Base-by-base conservation (phyloP, 2,329 filamentous ascomycete genomes). In the Paramyrothecium roridum region DNA sequence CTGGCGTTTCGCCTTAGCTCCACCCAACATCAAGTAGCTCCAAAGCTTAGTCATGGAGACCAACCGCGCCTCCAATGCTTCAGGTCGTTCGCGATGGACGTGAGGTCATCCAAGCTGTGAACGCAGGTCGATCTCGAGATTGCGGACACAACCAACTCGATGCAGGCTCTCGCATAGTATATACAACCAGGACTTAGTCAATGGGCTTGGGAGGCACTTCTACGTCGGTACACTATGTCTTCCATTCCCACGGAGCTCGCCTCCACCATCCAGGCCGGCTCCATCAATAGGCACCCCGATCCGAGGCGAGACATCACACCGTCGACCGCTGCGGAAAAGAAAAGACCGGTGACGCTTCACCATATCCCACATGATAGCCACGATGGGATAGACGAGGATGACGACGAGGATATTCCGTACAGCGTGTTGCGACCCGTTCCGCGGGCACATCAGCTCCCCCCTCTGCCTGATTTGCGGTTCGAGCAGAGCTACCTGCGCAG, bases 401-500 rank as follows among this genome's bases (percentile, higher is more conserved):
- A 75, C 2, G 80, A 82, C 26, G 86, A 88, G 56, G 88, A 90
- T 54, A 85, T 91, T 21, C 88, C 88, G 13, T 79, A 87, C 58
- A 88, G 84, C 61, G 80, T 88, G 6, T 72, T 92, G 52, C 78
- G 79, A 47, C 79, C 85, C 49, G 72, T 78, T 54, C 76, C 76
- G 52, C 78, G 76, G 50, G 66, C 67, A 49, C 71, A 73, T 37
- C 71, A 74, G 45, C 76, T 87, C 54, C 83, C 82, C 30, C 83
- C 85, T 10, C 82, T 97, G 67, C 92, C 93, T 3, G 95, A 99
- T 75, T 78, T 99, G 62, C 85, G 95, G 47, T 98, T 98, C 75
- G 95, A 99, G 76, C 95, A 99, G 81, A 97, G 93, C 80, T 99
- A 99, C 73, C 82, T 99, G 54, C 88, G 90, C 65, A 96, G 92